Conservation (phyloP, 2,329 filamentous ascomycete genomes). For the Teratosphaeriaceae sp. region DNA sequence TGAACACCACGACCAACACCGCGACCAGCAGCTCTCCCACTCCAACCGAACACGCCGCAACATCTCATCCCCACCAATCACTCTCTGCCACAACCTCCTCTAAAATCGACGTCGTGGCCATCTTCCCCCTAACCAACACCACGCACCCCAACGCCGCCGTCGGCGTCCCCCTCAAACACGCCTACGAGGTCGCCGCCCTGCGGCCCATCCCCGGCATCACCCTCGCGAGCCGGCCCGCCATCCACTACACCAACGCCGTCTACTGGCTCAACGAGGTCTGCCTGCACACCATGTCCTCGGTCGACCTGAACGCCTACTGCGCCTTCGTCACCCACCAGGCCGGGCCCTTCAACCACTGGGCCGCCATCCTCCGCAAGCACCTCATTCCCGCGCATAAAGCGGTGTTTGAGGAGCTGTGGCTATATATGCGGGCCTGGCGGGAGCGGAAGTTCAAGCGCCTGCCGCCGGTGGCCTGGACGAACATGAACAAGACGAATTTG, state of each 20-base stretch:
- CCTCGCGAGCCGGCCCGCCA: neutral
- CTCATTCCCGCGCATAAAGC: neutral
- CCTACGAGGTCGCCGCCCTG: neutral
- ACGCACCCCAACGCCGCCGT: neutral
- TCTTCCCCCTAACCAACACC: slow-evolving; percentile 6
- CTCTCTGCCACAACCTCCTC: neutral
- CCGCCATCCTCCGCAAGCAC: neutral
- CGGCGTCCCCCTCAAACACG: neutral
- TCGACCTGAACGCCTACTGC: neutral
- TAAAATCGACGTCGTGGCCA: neutral
- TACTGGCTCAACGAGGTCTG: slow-evolving; percentile 1
- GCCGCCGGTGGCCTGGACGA: neutral
- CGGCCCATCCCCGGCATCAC: neutral
- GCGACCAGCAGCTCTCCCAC: too few relatives aligned
- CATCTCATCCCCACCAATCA: neutral
- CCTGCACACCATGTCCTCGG: neutral
- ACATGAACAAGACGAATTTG: neutral
- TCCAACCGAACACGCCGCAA: neutral
- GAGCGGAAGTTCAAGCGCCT: slow-evolving; percentile 3
- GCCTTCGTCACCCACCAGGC: neutral
- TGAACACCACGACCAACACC: too few relatives aligned
- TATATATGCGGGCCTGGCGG: neutral
- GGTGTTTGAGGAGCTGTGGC: neutral
- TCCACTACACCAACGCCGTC: slow-evolving; percentile 1
- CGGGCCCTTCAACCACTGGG: neutral